These are phyloP conservation scores for Cladophialophora psammophila DNA, from an alignment of 2,329 filamentous ascomycete species.

Conservation along the genomic window DNA sequence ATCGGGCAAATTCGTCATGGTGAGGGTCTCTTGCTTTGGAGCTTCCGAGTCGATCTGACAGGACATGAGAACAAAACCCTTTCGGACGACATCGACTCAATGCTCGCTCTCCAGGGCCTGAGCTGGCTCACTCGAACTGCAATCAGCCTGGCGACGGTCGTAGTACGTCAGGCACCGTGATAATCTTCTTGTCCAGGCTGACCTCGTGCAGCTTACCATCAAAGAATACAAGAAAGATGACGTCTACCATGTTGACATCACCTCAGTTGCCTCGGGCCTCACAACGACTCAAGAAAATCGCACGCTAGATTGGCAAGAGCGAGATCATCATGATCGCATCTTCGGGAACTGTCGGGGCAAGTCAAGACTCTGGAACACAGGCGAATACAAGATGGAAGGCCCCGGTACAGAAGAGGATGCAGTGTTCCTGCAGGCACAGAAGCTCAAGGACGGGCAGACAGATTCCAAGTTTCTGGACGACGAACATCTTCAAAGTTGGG, in stretches of 20 bases:
- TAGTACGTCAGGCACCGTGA: conserved; percentile 24
- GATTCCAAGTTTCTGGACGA: conserved; percentile 67
- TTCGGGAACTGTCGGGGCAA: conserved; percentile 75
- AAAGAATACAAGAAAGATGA: conserved; percentile 56
- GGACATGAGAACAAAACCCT: conserved; percentile 72
- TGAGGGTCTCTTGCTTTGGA: conserved; percentile 49
- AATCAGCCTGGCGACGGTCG: conserved; percentile 71
- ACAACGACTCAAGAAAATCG: conserved; percentile 69
- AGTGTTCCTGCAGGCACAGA: conserved; percentile 51
- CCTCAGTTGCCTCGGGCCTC: conserved; percentile 74
- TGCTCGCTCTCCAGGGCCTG: conserved; percentile 71
- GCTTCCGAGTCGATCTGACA: conserved; percentile 1
- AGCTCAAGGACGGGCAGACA: conserved; percentile 62
- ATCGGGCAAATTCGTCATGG: conserved; percentile 73
- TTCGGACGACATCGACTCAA: conserved; percentile 72
- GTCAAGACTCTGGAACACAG: conserved; percentile 48
- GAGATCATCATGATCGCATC: conserved; percentile 77
- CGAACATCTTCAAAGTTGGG: conserved; percentile 60
- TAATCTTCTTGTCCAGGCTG: conserved; percentile 63
- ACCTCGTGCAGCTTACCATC: conserved; percentile 34
- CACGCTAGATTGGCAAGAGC: conserved; percentile 63
- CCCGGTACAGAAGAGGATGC: conserved; percentile 49
- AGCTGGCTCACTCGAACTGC: conserved; percentile 76
- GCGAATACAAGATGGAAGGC: conserved; percentile 52
- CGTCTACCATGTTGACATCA: conserved; percentile 71